Evolutionary conservation across 306 rosid species (phyloP).

Genomic region (Pterocarpus santalinus): DNA sequence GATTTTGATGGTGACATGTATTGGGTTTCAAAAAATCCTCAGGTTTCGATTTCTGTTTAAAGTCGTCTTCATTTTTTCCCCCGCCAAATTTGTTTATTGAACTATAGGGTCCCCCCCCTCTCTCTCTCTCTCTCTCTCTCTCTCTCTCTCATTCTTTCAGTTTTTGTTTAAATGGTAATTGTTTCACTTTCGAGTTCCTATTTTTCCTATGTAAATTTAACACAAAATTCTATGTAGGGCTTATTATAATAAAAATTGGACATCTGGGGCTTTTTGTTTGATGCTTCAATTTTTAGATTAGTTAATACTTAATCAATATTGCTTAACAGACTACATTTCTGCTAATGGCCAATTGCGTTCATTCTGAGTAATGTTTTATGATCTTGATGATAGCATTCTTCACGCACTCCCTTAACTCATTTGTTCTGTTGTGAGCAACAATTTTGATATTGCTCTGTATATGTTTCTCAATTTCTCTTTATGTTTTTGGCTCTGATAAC

Average conservation of each 20-base stretch:
- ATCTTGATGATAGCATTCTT: background rate
- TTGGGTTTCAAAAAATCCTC: conserved; percentile 79
- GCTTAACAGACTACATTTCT: background rate
- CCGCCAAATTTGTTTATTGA: background rate
- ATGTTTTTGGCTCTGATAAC: too few species aligned
- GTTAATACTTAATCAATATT: background rate
- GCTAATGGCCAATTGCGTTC: background rate
- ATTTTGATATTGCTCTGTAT: too few species aligned
- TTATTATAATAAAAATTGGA: background rate
- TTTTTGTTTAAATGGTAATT: background rate
- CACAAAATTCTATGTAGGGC: background rate
- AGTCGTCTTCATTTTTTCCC: conserved; percentile 20
- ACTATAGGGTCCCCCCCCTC: too few species aligned
- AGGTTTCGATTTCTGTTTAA: conserved; percentile 58
- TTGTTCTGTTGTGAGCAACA: too few species aligned
- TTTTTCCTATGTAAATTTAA: background rate
- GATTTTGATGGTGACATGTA: conserved; percentile 93
- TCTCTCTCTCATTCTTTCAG: background rate
- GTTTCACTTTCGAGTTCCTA: background rate
- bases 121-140: background rate
- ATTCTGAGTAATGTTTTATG: conserved; percentile 1
- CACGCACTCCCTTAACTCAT: background rate
- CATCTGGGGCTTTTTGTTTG: background rate
- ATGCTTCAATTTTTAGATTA: conserved; percentile 4
- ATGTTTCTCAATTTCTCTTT: too few species aligned